A percentile compares a stretch with the other conserved stretches of the same genome.
Conservation (phyloP, 2,329 filamentous ascomycete species). For the Neofusicoccum laricinum region DNA sequence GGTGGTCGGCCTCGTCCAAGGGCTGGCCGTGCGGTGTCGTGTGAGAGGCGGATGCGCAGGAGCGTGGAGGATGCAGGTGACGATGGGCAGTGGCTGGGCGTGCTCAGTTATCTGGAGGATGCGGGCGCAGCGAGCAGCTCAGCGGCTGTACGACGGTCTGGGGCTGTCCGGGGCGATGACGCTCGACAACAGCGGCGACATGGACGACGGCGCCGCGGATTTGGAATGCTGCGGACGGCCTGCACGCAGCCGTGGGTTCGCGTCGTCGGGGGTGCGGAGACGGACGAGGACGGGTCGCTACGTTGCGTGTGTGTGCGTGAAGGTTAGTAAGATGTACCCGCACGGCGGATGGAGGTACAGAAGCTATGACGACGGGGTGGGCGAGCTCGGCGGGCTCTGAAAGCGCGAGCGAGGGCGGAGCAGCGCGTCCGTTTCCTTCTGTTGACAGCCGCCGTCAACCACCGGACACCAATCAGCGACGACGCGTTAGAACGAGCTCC, state of each 20-base stretch:
- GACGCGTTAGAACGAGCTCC: neutral
- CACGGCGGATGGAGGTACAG: constrained; percentile 8
- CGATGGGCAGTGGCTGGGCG: neutral
- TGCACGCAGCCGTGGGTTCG: constrained; percentile 1
- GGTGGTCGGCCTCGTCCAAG: neutral
- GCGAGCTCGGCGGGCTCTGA: constrained; percentile 1
- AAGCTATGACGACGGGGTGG: constrained; percentile 16
- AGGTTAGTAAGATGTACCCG: constrained; percentile 7
- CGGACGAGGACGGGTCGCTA: neutral
- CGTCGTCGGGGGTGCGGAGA: neutral
- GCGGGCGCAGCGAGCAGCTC: neutral
- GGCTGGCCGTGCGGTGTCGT: constrained; percentile 5
- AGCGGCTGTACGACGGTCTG: constrained; percentile 11
- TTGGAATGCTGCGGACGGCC: neutral
- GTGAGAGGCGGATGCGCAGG: neutral
- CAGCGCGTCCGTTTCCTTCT: neutral
- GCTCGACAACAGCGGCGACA: constrained; percentile 9
- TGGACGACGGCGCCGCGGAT: neutral
- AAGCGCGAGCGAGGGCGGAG: neutral
- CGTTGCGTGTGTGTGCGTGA: neutral
- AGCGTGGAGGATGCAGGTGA: neutral
- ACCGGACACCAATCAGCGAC: constrained; percentile 11
- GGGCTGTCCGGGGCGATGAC: constrained; percentile 8
- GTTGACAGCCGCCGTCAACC: constrained; percentile 6
- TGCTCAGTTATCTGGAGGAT: neutral